phyloP scores from a whole-genome alignment of 768 basidiomycete species.

The Exidia glandulosa region DNA sequence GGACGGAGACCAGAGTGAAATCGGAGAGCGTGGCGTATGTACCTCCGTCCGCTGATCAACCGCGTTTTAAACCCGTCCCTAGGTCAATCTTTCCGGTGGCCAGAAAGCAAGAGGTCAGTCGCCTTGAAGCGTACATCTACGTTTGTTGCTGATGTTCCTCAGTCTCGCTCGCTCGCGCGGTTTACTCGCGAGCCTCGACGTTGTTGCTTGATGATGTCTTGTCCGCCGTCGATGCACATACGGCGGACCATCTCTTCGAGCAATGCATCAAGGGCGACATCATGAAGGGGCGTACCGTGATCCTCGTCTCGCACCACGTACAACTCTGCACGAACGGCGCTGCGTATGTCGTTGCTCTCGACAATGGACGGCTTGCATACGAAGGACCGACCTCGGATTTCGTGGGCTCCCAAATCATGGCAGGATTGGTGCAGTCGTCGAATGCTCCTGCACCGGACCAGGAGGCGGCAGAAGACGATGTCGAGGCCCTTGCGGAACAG shows the following conservation, averaged over 20 bases:
- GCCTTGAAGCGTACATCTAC: background rate
- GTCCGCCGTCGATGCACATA: conserved; percentile 70
- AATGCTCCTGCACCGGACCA: conserved; percentile 11
- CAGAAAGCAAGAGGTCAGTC: conserved; percentile 36
- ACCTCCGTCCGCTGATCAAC: conserved; percentile 47
- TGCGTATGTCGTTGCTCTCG: conserved; percentile 69
- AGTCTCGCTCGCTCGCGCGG: conserved; percentile 74
- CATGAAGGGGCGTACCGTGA: conserved; percentile 64
- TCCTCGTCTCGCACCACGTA: conserved; percentile 91
- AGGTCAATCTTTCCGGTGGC: conserved; percentile 31
- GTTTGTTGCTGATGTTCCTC: conserved; percentile 1
- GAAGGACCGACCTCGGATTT: conserved; percentile 58
- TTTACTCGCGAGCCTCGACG: conserved; percentile 78
- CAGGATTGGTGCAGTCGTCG: background rate
- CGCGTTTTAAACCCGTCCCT: conserved; percentile 41
- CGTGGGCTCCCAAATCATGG: conserved; percentile 43
- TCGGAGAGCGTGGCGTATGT: conserved; percentile 26
- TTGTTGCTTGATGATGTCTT: conserved; percentile 79
- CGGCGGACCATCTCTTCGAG: conserved; percentile 70
- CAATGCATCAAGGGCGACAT: conserved; percentile 74
- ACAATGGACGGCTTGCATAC: conserved; percentile 71
- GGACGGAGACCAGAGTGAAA: conserved; percentile 26
- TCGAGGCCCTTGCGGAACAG: conserved; percentile 26
- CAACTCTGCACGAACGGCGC: conserved; percentile 78
- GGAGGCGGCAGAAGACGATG: conserved; percentile 8